Conservation (phyloP, 2,329 filamentous ascomycete species). For the Claviceps sp. region DNA sequence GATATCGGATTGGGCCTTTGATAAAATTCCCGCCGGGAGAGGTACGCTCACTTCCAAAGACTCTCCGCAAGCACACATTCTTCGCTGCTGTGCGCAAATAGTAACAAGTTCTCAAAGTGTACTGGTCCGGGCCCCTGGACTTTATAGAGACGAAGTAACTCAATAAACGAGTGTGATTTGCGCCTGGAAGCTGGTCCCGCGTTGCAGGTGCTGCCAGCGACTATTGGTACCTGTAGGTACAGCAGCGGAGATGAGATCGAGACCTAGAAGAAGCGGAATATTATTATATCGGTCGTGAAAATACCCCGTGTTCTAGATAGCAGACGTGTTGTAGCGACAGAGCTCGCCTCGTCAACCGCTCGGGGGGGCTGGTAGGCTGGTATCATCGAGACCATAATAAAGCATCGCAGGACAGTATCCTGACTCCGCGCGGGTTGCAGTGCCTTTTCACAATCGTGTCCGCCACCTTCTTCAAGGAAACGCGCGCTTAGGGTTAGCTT, state of each 20-base stretch:
- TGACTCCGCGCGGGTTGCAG: too few species aligned
- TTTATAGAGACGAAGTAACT: conserved; percentile 16
- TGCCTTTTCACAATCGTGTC: too few species aligned
- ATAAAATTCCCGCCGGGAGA: conserved; percentile 27
- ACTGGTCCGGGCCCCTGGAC: conserved; percentile 40
- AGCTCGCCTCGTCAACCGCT: too few species aligned
- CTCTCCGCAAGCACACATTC: neutral
- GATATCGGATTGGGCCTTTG: conserved; percentile 26
- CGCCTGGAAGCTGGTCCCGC: conserved; percentile 23
- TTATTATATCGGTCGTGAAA: too few species aligned
- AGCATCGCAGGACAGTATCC: too few species aligned
- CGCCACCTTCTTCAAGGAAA: too few species aligned
- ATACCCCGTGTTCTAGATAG: neutral
- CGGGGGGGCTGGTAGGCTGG: too few species aligned
- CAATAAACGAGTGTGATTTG: conserved; percentile 19
- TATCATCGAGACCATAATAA: too few species aligned
- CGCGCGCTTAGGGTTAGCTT: too few species aligned
- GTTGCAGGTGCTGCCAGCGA: conserved; percentile 32
- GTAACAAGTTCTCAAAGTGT: conserved; percentile 39
- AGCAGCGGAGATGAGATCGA: conserved; percentile 17
- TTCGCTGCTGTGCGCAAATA: neutral
- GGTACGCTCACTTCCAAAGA: conserved; percentile 16
- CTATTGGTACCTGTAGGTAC: conserved; percentile 35
- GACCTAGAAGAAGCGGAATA: neutral
- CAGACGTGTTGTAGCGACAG: neutral